These are phyloP conservation scores for Tolypocladium paradoxum DNA, from an alignment of 2,329 filamentous ascomycete species.

Conservation along the genomic window DNA sequence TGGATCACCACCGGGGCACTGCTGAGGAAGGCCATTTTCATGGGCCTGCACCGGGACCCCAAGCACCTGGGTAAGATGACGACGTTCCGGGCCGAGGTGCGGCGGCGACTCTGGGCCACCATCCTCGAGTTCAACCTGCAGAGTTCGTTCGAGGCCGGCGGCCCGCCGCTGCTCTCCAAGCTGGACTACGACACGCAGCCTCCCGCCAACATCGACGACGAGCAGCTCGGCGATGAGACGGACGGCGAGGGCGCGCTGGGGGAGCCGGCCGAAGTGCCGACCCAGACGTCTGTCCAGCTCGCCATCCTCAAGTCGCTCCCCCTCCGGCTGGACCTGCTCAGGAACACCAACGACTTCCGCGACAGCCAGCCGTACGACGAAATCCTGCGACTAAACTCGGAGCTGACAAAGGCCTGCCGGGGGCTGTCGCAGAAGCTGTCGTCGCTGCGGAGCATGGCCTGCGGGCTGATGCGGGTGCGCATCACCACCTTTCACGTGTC, in stretches of 20 bases:
- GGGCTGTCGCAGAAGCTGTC: conserved; percentile 21
- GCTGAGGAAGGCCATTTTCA: conserved; percentile 43
- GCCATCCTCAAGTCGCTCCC: conserved; percentile 32
- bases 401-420: conserved; percentile 29
- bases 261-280: conserved; percentile 10
- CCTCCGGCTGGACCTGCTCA: conserved; percentile 31
- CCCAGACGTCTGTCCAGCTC: conserved; percentile 40
- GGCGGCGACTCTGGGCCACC: conserved; percentile 45
- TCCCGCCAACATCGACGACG: conserved; percentile 42
- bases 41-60: conserved; percentile 49
- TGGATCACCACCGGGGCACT: conserved; percentile 42
- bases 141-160: conserved; percentile 37
- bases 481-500: conserved; percentile 29
- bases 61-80: conserved; percentile 36
- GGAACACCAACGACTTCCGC: conserved; percentile 35
- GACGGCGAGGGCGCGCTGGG: conserved; percentile 10
- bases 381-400: conserved; percentile 33
- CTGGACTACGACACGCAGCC: conserved; percentile 39
- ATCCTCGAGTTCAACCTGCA: conserved; percentile 44
- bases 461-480: conserved; percentile 4
- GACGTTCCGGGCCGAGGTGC: conserved; percentile 38
- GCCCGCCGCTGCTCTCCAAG: conserved; percentile 33
- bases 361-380: conserved; percentile 33
- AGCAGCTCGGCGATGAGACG: conserved; percentile 31
- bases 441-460: conserved; percentile 19